phyloP scores from a whole-genome alignment of 169 alveolate species.

The Blepharisma undulans region DNA sequence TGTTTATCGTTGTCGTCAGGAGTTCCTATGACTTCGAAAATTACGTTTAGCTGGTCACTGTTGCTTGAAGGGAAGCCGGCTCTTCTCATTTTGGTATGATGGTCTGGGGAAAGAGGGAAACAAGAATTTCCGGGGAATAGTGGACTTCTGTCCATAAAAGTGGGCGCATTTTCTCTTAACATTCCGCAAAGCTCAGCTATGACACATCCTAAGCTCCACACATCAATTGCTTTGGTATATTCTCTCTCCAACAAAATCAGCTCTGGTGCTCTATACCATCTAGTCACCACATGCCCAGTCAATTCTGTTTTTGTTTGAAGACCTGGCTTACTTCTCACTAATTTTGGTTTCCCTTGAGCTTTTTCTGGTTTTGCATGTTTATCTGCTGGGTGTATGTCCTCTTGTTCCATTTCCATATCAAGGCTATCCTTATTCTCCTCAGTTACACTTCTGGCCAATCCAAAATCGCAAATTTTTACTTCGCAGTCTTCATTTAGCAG shows the following conservation, averaged over 20 bases:
- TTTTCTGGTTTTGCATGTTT: neutral
- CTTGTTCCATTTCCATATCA: neutral
- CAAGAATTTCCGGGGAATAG: constrained; percentile 97
- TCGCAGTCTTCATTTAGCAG: constrained; percentile 97
- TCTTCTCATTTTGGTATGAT: constrained; percentile 46
- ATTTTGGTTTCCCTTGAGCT: neutral
- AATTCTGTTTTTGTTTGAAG: constrained; percentile 74
- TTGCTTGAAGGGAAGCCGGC: constrained; percentile 52
- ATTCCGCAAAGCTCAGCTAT: constrained; percentile 94
- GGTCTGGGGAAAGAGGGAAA: constrained; percentile 95
- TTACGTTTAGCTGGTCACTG: constrained; percentile 95
- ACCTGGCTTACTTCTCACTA: neutral
- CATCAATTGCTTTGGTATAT: constrained; percentile 99
- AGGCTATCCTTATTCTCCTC: neutral
- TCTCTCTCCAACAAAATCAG: constrained; percentile 94
- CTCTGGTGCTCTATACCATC: constrained; percentile 99
- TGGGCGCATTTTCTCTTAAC: constrained; percentile 93
- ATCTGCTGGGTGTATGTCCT: neutral
- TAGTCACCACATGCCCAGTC: constrained; percentile 97
- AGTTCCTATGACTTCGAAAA: constrained; percentile 96
- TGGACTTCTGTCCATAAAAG: constrained; percentile 94
- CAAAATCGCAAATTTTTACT: constrained; percentile 97
- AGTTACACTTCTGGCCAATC: constrained; percentile 91
- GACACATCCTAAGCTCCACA: constrained; percentile 98
- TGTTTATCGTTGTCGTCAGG: constrained; percentile 92